Evolutionary conservation across 1,284 basidiomycete genomes (phyloP).

Genomic region (Ceraceosorus bombacis): DNA sequence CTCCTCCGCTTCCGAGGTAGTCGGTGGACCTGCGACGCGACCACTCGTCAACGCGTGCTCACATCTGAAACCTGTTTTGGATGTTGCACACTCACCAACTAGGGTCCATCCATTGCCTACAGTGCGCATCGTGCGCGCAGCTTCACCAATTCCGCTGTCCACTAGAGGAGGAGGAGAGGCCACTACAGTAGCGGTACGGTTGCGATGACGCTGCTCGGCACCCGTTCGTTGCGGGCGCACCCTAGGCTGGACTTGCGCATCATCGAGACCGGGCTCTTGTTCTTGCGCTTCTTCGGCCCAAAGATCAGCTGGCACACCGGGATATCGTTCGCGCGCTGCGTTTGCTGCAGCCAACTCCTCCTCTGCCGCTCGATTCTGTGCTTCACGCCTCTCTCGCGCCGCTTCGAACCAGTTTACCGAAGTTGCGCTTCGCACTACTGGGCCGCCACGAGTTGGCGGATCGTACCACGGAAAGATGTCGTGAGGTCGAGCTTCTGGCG

Average conservation of each 20-base stretch:
- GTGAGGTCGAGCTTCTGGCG: neutral
- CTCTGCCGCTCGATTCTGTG: neutral
- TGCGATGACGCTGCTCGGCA: neutral
- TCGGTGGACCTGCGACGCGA: neutral
- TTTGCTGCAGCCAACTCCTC: neutral
- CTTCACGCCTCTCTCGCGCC: neutral
- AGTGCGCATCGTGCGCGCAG: neutral
- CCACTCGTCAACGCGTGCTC: neutral
- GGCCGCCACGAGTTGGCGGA: neutral
- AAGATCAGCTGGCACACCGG: neutral
- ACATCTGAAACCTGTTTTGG: neutral
- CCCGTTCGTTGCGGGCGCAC: no score
- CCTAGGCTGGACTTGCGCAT: no score
- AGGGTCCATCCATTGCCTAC: conserved; percentile 8
- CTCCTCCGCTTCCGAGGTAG: neutral
- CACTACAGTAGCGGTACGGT: neutral
- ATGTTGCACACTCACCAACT: conserved; percentile 2
- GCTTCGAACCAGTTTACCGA: neutral
- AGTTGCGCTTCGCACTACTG: neutral
- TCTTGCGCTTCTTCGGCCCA: neutral
- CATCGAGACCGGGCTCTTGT: neutral
- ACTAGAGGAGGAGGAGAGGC: neutral
- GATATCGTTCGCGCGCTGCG: neutral
- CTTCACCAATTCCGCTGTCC: neutral
- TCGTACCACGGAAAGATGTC: neutral